phyloP scores from a whole-genome alignment of 1,284 basidiomycete genomes.

The Leccinum pallidistipes region DNA sequence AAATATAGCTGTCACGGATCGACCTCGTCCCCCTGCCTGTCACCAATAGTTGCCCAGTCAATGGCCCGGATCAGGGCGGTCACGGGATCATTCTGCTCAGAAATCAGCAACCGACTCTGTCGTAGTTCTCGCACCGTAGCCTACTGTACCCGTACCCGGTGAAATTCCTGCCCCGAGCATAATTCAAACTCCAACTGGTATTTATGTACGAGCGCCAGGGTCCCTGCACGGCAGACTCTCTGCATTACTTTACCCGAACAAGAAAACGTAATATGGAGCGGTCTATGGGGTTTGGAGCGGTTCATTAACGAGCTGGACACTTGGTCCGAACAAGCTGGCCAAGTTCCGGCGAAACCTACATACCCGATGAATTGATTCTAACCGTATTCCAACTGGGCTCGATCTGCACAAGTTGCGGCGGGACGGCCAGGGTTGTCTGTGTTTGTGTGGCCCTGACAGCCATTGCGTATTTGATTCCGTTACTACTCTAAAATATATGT shows the following conservation, averaged over 20 bases:
- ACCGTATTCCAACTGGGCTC: no score
- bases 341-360: neutral
- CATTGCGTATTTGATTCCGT: slow-evolving; percentile 10
- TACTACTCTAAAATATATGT: neutral
- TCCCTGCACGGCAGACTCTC: neutral
- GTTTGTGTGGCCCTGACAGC: neutral
- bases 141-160: no score
- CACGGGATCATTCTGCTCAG: neutral
- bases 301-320: neutral
- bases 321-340: neutral
- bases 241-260: neutral
- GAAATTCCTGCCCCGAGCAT: neutral
- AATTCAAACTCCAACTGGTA: neutral
- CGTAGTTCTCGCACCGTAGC: no score
- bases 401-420: neutral
- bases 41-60: neutral
- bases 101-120: neutral
- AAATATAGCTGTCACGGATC: neutral
- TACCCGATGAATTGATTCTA: neutral
- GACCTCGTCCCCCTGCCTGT: neutral
- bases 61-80: neutral
- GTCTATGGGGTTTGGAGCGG: neutral
- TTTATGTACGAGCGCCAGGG: neutral
- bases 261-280: neutral
- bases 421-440: neutral